Evolutionary conservation across 1,284 basidiomycete genomes (phyloP).

Genomic region (Garcileccinum viscosum): DNA sequence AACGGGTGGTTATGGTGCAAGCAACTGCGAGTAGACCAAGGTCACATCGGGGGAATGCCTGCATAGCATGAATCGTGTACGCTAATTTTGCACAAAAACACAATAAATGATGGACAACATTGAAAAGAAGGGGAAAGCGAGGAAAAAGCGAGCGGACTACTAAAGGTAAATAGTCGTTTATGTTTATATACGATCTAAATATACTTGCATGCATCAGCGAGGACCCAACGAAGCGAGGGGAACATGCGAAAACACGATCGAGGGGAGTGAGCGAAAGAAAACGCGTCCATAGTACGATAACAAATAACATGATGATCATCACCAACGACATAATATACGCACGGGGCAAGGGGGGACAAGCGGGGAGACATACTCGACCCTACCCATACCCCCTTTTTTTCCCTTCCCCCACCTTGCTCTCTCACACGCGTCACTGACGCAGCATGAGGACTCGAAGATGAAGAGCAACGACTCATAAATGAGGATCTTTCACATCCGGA

Average conservation of each 20-base stretch:
- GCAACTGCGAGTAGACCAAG: background rate
- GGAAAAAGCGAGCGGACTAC: conserved; percentile 14
- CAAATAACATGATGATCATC: conserved; percentile 6
- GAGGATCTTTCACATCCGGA: conserved; percentile 25
- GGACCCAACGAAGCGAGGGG: background rate
- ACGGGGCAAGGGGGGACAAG: conserved; percentile 2
- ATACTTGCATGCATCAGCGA: conserved; percentile 16
- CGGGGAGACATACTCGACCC: background rate
- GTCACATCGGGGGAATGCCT: background rate
- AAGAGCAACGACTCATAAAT: conserved; percentile 17
- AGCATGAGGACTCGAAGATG: conserved; percentile 18
- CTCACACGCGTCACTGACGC: conserved; percentile 7
- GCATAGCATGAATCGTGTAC: background rate
- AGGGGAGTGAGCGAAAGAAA: background rate
- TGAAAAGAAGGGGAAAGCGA: background rate
- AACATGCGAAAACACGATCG: conserved; percentile 20
- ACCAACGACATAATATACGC: conserved; percentile 4
- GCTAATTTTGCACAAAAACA: conserved; percentile 1
- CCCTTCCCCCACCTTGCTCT: background rate
- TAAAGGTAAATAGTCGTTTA: background rate
- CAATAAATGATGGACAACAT: background rate
- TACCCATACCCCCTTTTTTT: background rate
- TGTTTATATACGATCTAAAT: conserved; percentile 29
- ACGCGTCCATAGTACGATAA: conserved; percentile 15
- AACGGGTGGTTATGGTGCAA: background rate